Conservation (phyloP, 352 stramenopile genomes). For the Phytophthora pistaciae region DNA sequence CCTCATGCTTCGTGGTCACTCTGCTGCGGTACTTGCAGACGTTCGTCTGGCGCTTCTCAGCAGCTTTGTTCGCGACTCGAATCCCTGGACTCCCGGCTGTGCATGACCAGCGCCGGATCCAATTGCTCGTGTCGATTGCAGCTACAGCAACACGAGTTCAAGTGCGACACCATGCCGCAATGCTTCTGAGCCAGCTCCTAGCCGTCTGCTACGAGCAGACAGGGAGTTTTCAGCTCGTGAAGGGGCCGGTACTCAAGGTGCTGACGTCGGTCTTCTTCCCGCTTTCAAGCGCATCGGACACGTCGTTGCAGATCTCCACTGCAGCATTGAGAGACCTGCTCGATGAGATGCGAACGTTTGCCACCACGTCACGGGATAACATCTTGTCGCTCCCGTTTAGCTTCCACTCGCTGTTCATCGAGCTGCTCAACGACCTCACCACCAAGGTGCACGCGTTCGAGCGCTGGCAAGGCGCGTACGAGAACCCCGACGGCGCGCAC, state of each 20-base stretch:
- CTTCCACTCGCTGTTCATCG: conserved; percentile 60
- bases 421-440: conserved; percentile 58
- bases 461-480: conserved; percentile 54
- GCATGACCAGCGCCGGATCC: conserved; percentile 60
- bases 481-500: conserved; percentile 22
- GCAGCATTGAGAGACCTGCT: conserved; percentile 53
- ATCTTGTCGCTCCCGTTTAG: conserved; percentile 21
- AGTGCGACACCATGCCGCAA: conserved; percentile 46
- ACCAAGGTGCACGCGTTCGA: conserved; percentile 71
- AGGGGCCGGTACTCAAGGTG: conserved; percentile 54
- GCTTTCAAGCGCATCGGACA: neutral
- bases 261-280: conserved; percentile 61
- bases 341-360: conserved; percentile 62
- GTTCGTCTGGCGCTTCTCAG: conserved; percentile 63
- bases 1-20: conserved; percentile 51
- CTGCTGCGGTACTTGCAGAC: conserved; percentile 61
- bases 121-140: conserved; percentile 59
- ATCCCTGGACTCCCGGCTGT: conserved; percentile 56
- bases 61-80: conserved; percentile 60
- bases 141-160: conserved; percentile 38
- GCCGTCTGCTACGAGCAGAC: conserved; percentile 68
- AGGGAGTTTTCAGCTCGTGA: conserved; percentile 67
- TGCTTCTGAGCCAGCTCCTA: conserved; percentile 59
- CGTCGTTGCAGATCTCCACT: conserved; percentile 19
- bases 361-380: conserved; percentile 16